Base-by-base conservation (phyloP, 305 asterid genomes). In the Fraxinus xanthoxyloides region DNA sequence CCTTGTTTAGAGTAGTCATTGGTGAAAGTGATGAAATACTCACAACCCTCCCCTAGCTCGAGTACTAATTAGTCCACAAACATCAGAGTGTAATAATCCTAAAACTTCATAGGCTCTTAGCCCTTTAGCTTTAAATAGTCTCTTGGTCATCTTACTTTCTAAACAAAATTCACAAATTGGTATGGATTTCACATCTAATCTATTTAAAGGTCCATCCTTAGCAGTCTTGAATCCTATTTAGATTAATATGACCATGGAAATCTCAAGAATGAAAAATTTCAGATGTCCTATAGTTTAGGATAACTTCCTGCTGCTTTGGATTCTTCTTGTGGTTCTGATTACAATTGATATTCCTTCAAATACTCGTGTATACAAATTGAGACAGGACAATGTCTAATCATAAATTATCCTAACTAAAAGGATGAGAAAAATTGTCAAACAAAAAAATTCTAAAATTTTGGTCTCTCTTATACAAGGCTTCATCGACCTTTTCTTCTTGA, bases 241-340 rank as follows among this genome's bases (percentile, higher is more conserved):
- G 61, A 51, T 51, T 51, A 17, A 17, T 48, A 48, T 51, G 61
- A 19, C 26, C 65, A 46, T 28, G 36, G 21, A 67, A 26, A 26
- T 67, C 74, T 28, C 17, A 67, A 67, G 74, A 67, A 10, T 7
- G 72, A 61, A 61, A 9, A 21, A 2, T 7, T 21, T 61, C 72
- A 40, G 24, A 19, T 67, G 81, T 21, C 61, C 30, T 34, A 30
- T 46, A 2, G n/a, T 35, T 75, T 13, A 9, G 72, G 24, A 19
- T 31, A 38, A 43, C 48, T 13, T 10, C 69, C 38, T 69, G 63
- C 77, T 77, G 24, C 36, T 12, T 21, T 59, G 56, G 61, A 36
- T 82, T 74, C 56, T 72, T 17, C 31, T 79, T 65, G 36, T 46
- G 77, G 28, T 61, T 75, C 75, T 65, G 34, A 19, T 28, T 36